phyloP scores from a whole-genome alignment of 2,329 filamentous ascomycete species.

The Byssochlamys sp. region DNA sequence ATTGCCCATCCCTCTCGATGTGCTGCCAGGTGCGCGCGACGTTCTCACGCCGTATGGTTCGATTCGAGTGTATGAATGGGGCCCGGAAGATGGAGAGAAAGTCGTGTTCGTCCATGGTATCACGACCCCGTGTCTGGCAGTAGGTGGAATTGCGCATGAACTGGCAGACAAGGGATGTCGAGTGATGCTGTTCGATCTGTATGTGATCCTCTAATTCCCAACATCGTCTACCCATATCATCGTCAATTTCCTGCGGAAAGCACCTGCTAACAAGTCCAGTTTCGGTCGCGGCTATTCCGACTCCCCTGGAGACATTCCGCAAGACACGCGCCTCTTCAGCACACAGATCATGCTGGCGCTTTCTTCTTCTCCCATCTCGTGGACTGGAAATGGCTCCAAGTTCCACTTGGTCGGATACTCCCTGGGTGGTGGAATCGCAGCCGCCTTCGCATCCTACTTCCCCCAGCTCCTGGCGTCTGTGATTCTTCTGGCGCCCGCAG shows the following conservation, averaged over 20 bases:
- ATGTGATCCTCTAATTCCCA: slow-evolving; percentile 5
- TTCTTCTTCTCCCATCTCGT: slow-evolving; percentile 58
- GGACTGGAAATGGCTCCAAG: slow-evolving; percentile 45
- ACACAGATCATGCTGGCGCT: slow-evolving; percentile 63
- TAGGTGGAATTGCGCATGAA: slow-evolving; percentile 56
- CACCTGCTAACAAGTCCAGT: slow-evolving; percentile 8
- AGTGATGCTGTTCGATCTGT: slow-evolving; percentile 67
- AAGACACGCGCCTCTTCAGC: slow-evolving; percentile 64
- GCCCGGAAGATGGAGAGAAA: slow-evolving; percentile 59
- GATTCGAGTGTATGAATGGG: slow-evolving; percentile 71
- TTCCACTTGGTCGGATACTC: slow-evolving; percentile 73
- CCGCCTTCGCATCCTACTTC: slow-evolving; percentile 61
- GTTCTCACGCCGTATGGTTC: slow-evolving; percentile 55
- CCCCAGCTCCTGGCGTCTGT: slow-evolving; percentile 59
- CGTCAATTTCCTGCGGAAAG: too few species aligned
- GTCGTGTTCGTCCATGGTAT: slow-evolving; percentile 73
- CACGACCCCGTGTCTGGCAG: slow-evolving; percentile 62
- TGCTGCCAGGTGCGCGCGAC: slow-evolving; percentile 53
- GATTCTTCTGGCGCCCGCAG: slow-evolving; percentile 68
- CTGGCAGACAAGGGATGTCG: slow-evolving; percentile 59
- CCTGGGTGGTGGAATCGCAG: slow-evolving; percentile 64
- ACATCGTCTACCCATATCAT: background rate
- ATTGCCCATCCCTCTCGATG: slow-evolving; percentile 59
- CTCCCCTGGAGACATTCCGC: slow-evolving; percentile 54
- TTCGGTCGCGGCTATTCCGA: slow-evolving; percentile 68